phyloP scores from a whole-genome alignment of 495 filamentous ascomycete species.

The Staphylotrichum longicolle region DNA sequence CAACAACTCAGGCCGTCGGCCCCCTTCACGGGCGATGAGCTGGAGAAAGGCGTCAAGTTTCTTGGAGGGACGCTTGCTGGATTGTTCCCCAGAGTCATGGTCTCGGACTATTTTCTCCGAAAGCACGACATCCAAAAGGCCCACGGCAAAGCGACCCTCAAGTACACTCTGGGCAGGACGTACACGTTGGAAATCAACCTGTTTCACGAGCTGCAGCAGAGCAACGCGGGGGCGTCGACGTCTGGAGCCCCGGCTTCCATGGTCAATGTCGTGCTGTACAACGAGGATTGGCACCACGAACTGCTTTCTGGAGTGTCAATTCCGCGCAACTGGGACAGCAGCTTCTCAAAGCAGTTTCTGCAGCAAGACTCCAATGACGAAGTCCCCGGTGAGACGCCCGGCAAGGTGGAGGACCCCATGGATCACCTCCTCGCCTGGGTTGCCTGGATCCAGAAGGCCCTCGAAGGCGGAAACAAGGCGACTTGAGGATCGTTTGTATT shows the following conservation, averaged over 20 bases:
- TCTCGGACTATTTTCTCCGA: conserved; percentile 7
- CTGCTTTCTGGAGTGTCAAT: conserved; percentile 8
- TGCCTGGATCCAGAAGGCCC: conserved; percentile 21
- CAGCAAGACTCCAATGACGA: neutral
- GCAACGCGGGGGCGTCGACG: neutral
- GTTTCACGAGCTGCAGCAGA: conserved; percentile 12
- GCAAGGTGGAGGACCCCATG: conserved; percentile 5
- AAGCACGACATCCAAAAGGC: conserved; percentile 11
- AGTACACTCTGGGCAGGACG: conserved; percentile 15
- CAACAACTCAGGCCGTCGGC: neutral
- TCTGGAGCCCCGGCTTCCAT: conserved; percentile 1
- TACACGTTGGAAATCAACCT: conserved; percentile 26
- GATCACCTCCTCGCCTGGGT: conserved; percentile 24
- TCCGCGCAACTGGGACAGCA: conserved; percentile 21
- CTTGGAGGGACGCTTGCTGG: neutral
- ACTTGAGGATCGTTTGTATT: neutral
- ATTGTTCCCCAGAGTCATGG: conserved; percentile 5
- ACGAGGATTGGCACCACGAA: conserved; percentile 23
- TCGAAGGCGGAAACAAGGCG: conserved; percentile 7
- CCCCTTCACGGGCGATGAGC: neutral
- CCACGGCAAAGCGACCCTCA: conserved; percentile 19
- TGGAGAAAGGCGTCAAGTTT: conserved; percentile 4
- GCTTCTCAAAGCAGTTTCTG: conserved; percentile 22
- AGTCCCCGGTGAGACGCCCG: neutral
- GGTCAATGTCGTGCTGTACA: conserved; percentile 15